A percentile compares a stretch with the other conserved stretches of the same genome.
Evolutionary conservation across 1,284 basidiomycete genomes (phyloP).

Genomic region (Cystobasidium slooffiae): DNA sequence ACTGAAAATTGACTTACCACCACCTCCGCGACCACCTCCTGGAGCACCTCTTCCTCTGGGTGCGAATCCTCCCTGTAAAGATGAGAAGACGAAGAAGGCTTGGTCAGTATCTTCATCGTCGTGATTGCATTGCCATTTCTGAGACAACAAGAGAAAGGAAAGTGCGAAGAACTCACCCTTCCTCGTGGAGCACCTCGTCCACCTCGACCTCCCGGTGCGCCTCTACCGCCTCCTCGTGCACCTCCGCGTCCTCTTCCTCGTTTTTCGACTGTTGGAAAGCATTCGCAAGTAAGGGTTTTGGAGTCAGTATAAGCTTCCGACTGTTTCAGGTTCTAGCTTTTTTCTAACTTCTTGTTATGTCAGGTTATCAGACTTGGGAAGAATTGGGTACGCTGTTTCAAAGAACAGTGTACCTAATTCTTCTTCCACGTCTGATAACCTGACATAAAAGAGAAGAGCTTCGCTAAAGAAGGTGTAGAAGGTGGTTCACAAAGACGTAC

Average conservation of each 20-base stretch:
- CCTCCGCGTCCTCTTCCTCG: slow-evolving; percentile 57
- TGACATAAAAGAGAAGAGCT: no score
- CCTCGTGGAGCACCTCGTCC: slow-evolving; percentile 34
- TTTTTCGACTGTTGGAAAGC: slow-evolving; percentile 21
- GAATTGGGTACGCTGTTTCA: neutral
- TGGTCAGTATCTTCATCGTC: slow-evolving; percentile 10
- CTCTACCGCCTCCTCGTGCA: slow-evolving; percentile 52
- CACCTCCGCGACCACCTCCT: slow-evolving; percentile 53
- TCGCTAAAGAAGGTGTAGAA: neutral
- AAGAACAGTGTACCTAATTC: neutral
- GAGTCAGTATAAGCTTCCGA: no score
- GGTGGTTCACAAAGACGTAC: slow-evolving; percentile 58
- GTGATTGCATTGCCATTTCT: neutral
- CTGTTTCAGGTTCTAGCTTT: no score
- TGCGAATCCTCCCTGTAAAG: slow-evolving; percentile 20
- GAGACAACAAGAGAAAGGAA: neutral
- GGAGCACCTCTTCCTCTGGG: slow-evolving; percentile 45
- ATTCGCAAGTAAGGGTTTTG: no score
- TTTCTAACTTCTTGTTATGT: no score
- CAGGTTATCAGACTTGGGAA: neutral
- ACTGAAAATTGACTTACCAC: slow-evolving; percentile 49
- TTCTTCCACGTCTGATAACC: no score
- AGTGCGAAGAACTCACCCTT: slow-evolving; percentile 15
- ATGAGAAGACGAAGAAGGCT: neutral
- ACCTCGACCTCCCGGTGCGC: slow-evolving; percentile 47